Base-by-base conservation (phyloP, 1,284 basidiomycete genomes). In the Polyporus tsugae region DNA sequence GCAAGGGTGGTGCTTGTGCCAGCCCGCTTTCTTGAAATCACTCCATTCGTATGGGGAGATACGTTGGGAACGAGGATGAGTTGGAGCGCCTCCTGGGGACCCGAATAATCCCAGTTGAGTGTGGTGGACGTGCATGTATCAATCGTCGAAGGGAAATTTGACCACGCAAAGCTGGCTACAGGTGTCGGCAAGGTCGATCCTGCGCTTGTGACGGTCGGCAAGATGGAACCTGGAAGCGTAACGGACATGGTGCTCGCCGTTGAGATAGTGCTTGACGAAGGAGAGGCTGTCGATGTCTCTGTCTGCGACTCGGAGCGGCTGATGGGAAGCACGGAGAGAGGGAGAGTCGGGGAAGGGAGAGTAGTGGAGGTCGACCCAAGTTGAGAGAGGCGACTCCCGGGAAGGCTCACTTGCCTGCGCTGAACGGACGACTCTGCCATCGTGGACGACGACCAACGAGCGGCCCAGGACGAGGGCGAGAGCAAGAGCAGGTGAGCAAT, bases 361-460 rank as follows among this genome's bases (percentile, higher is more conserved):
- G 29, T 29, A 35, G 29, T 13, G 3, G 49, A 52, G 17, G 57
- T 22, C 29, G 57, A 41, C 13, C 9, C 17, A n/a, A 38, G 11
- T 0, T 33, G 52, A 5, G 63, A 33, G 19, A 64, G 64, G 4
- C 62, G 60, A 33, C 66, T 63, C 2, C 64, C 69, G 4, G 66
- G 69, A 19, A 67, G 57, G 9, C 63, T 13, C 25, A 61, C 63
- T 58, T 70, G 69, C 61, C 70, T 69, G 61, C 60, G 67, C 61
- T 64, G 63, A 46, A 64, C 55, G 55, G 42, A 39, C 61, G 59
- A 49, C 49, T 66, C 64, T 60, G 49, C 65, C 65, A 67, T 58
- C 15, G 63, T 22, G 22, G 38, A 25, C 38, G 38, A 11, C 39
- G 41, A 58, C 61, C 22, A 53, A 44, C 36, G 29, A 33, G 49